phyloP scores from a whole-genome alignment of 108 stramenopile species.

The Nitzschia sp. region DNA sequence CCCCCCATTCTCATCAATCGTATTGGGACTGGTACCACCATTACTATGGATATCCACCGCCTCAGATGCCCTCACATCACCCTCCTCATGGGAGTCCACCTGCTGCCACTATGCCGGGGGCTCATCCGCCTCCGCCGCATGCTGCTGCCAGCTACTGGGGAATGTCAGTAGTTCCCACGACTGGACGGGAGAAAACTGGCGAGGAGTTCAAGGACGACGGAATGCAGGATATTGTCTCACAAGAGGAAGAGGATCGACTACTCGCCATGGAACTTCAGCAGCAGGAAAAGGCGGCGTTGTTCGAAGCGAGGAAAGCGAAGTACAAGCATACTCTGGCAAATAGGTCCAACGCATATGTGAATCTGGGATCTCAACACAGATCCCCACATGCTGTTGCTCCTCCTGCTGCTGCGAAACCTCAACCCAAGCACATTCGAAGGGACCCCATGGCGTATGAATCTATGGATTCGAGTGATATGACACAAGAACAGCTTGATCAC shows the following conservation, averaged over 20 bases:
- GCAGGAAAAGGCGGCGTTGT: constrained; percentile 67
- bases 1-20: constrained; percentile 16
- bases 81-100: constrained; percentile 8
- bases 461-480: not conserved
- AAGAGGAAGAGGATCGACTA: constrained; percentile 70
- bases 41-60: constrained; percentile 21
- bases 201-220: constrained; percentile 6
- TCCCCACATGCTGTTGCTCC: constrained; percentile 12
- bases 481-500: constrained; percentile 29
- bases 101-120: not conserved
- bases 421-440: not conserved
- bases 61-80: constrained; percentile 1
- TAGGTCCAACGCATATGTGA: not conserved
- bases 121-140: constrained; percentile 24
- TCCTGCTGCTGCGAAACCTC: not conserved
- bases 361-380: constrained; percentile 15
- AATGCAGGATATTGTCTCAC: not conserved
- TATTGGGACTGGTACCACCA: constrained; percentile 30
- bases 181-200: not conserved
- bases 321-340: not conserved
- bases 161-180: not conserved
- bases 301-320: constrained; percentile 32
- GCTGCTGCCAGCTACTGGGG: constrained; percentile 10
- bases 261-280: constrained; percentile 75
- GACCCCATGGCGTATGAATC: not conserved